Evolutionary conservation across 2,329 filamentous ascomycete species (phyloP).

Genomic region (Monilinia vaccinii-corymbosi): DNA sequence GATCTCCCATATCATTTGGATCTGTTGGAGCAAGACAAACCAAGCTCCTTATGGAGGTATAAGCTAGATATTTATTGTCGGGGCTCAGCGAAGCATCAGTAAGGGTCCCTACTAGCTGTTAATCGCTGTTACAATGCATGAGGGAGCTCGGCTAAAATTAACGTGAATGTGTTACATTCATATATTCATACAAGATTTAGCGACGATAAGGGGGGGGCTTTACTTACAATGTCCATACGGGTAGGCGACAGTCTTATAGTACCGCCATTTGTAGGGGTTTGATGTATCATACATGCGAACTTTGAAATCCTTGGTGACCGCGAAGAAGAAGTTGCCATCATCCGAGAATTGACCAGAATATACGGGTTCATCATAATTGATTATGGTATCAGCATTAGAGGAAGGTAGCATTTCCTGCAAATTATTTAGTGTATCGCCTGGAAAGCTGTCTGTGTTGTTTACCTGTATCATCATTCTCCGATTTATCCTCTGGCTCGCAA

Average conservation of each 20-base stretch:
- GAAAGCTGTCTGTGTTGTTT: conserved; percentile 15
- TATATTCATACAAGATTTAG: not conserved
- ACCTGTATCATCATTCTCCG: conserved; percentile 60
- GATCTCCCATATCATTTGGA: conserved; percentile 70
- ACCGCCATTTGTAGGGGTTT: conserved; percentile 89
- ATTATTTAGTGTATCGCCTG: not conserved
- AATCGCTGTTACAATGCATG: not conserved
- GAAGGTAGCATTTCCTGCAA: conserved; percentile 66
- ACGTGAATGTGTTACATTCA: not conserved
- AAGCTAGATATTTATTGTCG: conserved; percentile 86
- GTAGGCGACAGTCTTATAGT: conserved; percentile 84
- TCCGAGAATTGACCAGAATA: conserved; percentile 96
- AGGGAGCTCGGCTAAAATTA: not conserved
- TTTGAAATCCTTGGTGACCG: conserved; percentile 83
- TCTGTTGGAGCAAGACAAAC: conserved; percentile 86
- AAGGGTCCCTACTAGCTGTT: conserved; percentile 57
- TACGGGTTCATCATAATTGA: conserved; percentile 77
- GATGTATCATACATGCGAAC: conserved; percentile 97
- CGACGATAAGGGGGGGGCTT: not conserved
- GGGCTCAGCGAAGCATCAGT: conserved; percentile 88
- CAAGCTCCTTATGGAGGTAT: conserved; percentile 76
- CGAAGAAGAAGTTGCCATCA: conserved; percentile 96
- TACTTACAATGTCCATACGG: conserved; percentile 57
- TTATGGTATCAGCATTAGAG: conserved; percentile 71
- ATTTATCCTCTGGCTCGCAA: conserved; percentile 50